These are phyloP conservation scores for Rhizopus arrhizus DNA, from an alignment of 371 early-diverging fungal genomes.

Conservation along the genomic window DNA sequence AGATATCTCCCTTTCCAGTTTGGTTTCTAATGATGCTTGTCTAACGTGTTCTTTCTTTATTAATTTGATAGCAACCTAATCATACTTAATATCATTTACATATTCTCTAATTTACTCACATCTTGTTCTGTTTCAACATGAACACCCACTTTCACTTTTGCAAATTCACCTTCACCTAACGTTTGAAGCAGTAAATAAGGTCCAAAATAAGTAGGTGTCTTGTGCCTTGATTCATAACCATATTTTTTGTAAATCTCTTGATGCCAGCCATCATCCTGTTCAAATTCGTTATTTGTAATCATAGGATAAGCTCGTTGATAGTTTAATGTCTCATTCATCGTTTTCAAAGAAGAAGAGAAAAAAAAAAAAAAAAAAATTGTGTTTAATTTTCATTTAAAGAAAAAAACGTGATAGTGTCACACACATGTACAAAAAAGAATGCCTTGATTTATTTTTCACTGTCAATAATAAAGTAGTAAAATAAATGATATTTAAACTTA, in stretches of 20 bases:
- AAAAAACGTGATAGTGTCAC: constrained; percentile 2
- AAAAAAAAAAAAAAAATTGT: background rate
- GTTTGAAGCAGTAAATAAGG: constrained; percentile 91
- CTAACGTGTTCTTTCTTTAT: constrained; percentile 80
- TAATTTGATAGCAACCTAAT: constrained; percentile 79
- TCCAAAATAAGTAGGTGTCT: constrained; percentile 72
- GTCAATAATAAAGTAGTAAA: background rate
- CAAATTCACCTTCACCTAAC: constrained; percentile 97
- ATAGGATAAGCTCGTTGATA: constrained; percentile 46
- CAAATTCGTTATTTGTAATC: constrained; percentile 38
- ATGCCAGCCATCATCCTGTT: constrained; percentile 21
- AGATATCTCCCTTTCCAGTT: constrained; percentile 80
- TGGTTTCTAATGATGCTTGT: constrained; percentile 70
- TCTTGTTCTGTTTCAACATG: constrained; percentile 86
- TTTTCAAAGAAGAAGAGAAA: background rate
- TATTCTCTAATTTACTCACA: constrained; percentile 50
- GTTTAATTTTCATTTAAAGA: background rate
- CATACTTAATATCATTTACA: background rate
- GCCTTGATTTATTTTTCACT: background rate
- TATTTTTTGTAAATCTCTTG: constrained; percentile 25
- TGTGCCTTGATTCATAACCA: constrained; percentile 44
- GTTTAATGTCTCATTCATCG: too few species aligned
- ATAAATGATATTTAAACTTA: background rate
- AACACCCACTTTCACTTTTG: constrained; percentile 93
- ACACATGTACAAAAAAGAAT: background rate